Evolutionary conservation across 495 filamentous ascomycete genomes (phyloP), one percentile per base, ranked within the genome.

Genomic region (Podospora comata): DNA sequence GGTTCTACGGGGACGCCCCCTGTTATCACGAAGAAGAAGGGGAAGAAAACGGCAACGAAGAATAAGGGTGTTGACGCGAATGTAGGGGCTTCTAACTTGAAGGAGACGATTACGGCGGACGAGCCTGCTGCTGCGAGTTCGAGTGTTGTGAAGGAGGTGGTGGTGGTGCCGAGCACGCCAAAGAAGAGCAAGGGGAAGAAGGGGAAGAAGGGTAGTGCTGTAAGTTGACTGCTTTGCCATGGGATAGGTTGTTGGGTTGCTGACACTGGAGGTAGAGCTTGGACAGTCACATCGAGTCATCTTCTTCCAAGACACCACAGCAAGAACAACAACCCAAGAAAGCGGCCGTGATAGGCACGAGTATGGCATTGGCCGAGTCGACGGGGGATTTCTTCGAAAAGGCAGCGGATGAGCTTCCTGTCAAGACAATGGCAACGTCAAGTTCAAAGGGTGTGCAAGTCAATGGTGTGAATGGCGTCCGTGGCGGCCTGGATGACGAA

Each of bases 301-400:
- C 55, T 1, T 26, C 55, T 20, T 58, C 55, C n/a, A 58, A 58
- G 55, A 58, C 55, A 19, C 34, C 26, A 70, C 15, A 60, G 34
- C 27, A 15, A 32, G 20, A 56, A 30, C 23, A 32, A 7, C 30
- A 32, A 32, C 7, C 30, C 30, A 32, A 32, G 30, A 32, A 32
- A 7, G 30, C 30, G 30, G 30, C 30, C 30, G 30, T 32, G 30
- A 26, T 62, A 11, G 32, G 39, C 39, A 26, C 56, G 23, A 55
- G 15, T 4, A 53, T 26, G 2, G 64, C 61, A 28, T 19, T 67
- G 57, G 67, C 64, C 20, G 70, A 72, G 20, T 67, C 67, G 30
- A 64, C 67, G 7, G 72, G 69, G 20, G 71, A 72, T 26, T 26
- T 70, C n/a, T 66, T 62, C 4, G 71, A 72, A 53, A 56, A 65